Conservation (phyloP, 805 yeast species). For the Cyberlindnera petersonii region DNA sequence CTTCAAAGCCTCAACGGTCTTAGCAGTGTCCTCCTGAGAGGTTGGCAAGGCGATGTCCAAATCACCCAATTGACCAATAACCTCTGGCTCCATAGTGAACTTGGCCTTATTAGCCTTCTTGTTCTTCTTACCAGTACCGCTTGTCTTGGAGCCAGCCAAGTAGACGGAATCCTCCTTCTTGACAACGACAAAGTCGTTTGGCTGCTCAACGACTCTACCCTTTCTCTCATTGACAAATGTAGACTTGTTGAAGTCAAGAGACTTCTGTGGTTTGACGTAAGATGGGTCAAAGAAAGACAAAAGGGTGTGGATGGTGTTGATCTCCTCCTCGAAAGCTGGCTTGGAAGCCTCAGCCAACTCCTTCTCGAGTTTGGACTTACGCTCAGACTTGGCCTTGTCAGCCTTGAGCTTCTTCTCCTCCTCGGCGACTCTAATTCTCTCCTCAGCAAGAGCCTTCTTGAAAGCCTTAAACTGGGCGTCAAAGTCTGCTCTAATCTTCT, state of each 20-base stretch:
- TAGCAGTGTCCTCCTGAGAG: constrained; percentile 63
- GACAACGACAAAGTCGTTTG: constrained; percentile 60
- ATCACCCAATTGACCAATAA: constrained; percentile 71
- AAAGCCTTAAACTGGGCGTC: constrained; percentile 72
- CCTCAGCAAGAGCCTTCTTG: constrained; percentile 63
- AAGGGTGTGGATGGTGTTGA: constrained; percentile 68
- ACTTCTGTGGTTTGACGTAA: constrained; percentile 53
- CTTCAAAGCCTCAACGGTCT: constrained; percentile 62
- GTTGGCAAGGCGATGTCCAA: constrained; percentile 78
- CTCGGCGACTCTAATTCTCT: constrained; percentile 63
- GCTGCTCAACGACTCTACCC: constrained; percentile 51
- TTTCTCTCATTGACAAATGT: constrained; percentile 27
- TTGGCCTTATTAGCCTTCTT: constrained; percentile 50
- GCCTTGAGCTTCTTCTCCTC: constrained; percentile 46
- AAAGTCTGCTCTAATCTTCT: constrained; percentile 66
- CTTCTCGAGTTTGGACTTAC: constrained; percentile 60
- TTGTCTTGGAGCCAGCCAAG: constrained; percentile 45
- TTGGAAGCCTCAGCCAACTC: constrained; percentile 66
- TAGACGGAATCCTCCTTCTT: constrained; percentile 59
- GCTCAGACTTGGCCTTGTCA: constrained; percentile 46
- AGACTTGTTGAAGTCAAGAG: constrained; percentile 30
- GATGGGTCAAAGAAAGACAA: constrained; percentile 75
- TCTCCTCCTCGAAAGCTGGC: constrained; percentile 84
- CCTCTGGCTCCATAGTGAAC: constrained; percentile 75
- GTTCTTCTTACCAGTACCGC: constrained; percentile 45